Evolutionary conservation across 2,329 filamentous ascomycete species (phyloP).

Genomic region (Apiospora phragmitis): DNA sequence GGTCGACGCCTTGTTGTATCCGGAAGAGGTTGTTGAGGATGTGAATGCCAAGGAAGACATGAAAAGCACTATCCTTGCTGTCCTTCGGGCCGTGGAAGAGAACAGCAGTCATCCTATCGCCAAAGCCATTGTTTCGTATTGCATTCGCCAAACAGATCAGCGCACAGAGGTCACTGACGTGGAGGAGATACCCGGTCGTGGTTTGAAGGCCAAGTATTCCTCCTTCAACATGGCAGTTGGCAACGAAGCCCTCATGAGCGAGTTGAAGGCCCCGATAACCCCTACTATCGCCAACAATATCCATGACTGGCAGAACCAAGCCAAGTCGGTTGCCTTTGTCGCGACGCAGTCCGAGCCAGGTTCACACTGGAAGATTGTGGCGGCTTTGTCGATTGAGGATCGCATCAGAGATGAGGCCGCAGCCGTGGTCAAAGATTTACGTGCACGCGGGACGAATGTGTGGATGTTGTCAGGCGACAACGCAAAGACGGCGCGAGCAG

Average conservation of each 20-base stretch:
- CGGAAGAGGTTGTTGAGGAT: conserved; percentile 27
- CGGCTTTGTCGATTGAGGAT: conserved; percentile 77
- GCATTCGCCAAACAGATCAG: conserved; percentile 38
- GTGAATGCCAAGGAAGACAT: no score
- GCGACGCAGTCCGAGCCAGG: conserved; percentile 39
- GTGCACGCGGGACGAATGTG: conserved; percentile 66
- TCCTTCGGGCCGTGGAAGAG: conserved; percentile 64
- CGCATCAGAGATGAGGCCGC: conserved; percentile 74
- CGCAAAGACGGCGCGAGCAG: conserved; percentile 75
- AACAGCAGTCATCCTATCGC: conserved; percentile 76
- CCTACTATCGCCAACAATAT: conserved; percentile 37
- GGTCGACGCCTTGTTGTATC: conserved; percentile 51
- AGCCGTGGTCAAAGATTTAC: conserved; percentile 64
- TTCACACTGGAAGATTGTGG: conserved; percentile 53
- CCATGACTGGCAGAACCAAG: conserved; percentile 59
- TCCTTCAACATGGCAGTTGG: conserved; percentile 62
- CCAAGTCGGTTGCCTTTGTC: conserved; percentile 64
- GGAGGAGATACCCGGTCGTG: conserved; percentile 71
- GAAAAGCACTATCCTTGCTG: conserved; percentile 44
- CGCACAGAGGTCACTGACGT: conserved; percentile 41
- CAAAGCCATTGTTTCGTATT: conserved; percentile 67
- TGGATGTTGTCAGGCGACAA: conserved; percentile 97
- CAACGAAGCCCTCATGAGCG: conserved; percentile 69
- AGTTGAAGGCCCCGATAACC: conserved; percentile 44
- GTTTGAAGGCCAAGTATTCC: conserved; percentile 60